Evolutionary conservation across 1,284 basidiomycete genomes (phyloP).

Genomic region (Sporisorium sorghi): DNA sequence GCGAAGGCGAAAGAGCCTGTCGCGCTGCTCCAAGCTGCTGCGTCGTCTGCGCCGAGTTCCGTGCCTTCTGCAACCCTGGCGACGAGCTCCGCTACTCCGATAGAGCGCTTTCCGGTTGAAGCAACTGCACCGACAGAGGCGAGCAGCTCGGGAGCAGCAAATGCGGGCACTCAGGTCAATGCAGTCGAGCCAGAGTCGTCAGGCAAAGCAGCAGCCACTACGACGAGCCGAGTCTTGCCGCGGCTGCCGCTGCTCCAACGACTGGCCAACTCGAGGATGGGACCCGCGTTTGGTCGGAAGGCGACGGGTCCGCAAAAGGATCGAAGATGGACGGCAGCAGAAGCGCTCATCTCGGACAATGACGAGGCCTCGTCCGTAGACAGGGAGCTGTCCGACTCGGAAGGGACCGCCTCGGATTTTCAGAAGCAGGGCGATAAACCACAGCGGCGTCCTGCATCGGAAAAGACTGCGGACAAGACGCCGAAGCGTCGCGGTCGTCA

Average conservation of each 20-base stretch:
- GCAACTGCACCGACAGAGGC: not conserved
- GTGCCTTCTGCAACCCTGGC: not conserved
- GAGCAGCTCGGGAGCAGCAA: not conserved
- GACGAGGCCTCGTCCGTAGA: constrained; percentile 19
- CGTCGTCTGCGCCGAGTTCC: not conserved
- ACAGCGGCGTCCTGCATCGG: constrained; percentile 22
- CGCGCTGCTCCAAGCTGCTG: not conserved
- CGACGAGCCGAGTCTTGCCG: not conserved
- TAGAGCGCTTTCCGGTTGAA: not conserved
- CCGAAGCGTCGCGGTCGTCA: constrained; percentile 33
- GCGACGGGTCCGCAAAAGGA: constrained; percentile 29
- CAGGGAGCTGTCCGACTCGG: constrained; percentile 25
- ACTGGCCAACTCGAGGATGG: constrained; percentile 5
- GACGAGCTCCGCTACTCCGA: not conserved
- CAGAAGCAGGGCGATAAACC: constrained; percentile 26
- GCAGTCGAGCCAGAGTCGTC: not conserved
- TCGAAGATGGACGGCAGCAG: constrained; percentile 30
- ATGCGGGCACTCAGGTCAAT: not conserved
- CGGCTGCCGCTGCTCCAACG: constrained; percentile 20
- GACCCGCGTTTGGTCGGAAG: constrained; percentile 7
- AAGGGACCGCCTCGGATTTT: constrained; percentile 21
- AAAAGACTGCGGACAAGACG: constrained; percentile 15
- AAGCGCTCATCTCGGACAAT: constrained; percentile 17
- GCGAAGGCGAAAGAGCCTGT: not conserved
- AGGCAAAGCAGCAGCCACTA: not conserved